Conservation (phyloP, 108 stramenopile genomes). For the Pseudonitzschia pungens region DNA sequence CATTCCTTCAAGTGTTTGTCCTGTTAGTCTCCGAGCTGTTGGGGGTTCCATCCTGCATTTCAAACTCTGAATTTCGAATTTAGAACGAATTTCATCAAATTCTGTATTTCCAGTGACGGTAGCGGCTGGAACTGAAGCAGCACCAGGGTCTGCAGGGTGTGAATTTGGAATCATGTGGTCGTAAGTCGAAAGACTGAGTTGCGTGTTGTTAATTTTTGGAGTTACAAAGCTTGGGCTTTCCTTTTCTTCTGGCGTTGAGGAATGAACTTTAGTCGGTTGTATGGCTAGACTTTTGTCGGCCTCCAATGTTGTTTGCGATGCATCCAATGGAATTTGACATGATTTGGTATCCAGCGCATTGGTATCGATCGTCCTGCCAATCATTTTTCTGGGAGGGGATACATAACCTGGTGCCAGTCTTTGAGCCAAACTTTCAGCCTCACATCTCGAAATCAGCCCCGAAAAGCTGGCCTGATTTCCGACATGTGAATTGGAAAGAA, state of each 20-base stretch:
- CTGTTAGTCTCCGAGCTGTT: neutral
- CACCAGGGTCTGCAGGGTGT: neutral
- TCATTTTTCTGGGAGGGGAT: constrained; percentile 4
- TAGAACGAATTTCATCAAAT: neutral
- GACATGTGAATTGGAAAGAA: neutral
- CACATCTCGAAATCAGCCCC: neutral
- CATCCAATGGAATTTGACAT: neutral
- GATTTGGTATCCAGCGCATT: neutral
- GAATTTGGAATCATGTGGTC: neutral
- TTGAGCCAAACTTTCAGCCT: constrained; percentile 11
- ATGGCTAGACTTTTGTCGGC: neutral
- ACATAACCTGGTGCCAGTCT: constrained; percentile 2
- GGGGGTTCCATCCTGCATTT: neutral
- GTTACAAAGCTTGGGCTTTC: neutral
- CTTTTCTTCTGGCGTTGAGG: neutral
- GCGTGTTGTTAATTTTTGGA: neutral
- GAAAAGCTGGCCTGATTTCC: neutral
- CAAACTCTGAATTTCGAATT: constrained; percentile 13
- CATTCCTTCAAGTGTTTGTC: neutral
- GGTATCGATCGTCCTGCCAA: neutral
- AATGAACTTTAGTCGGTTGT: neutral
- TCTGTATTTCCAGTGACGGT: neutral
- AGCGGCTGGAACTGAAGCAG: neutral
- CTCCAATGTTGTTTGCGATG: neutral
- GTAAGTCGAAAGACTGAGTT: neutral